phyloP scores from a whole-genome alignment of 306 rosid genomes.

The Begonia masoniana region DNA sequence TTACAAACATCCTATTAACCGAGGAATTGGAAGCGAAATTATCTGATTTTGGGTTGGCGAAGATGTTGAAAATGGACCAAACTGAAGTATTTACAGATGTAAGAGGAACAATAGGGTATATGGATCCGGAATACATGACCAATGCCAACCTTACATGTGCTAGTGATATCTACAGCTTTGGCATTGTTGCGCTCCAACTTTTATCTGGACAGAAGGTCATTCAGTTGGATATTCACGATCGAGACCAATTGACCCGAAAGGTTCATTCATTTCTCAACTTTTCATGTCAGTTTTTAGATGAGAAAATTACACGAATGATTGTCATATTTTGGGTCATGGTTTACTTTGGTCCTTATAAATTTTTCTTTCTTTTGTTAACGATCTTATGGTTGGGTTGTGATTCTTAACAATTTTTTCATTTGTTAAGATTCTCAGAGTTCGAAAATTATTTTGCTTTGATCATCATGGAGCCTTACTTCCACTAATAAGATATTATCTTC shows the following conservation, averaged over 20 bases:
- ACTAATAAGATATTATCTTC: no score
- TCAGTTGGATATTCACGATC: constrained; percentile 64
- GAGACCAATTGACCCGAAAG: constrained; percentile 87
- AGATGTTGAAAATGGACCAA: constrained; percentile 60
- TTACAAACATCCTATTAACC: constrained; percentile 71
- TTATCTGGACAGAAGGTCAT: constrained; percentile 79
- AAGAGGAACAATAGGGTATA: constrained; percentile 84
- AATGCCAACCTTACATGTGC: constrained; percentile 75
- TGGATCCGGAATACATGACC: constrained; percentile 97
- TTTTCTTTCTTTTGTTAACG: no score
- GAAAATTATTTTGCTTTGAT: no score
- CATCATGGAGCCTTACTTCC: no score
- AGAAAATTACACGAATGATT: no score
- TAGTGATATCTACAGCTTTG: constrained; percentile 78
- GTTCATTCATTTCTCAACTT: constrained; percentile 8
- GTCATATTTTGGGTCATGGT: no score
- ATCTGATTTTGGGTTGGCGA: constrained; percentile 84
- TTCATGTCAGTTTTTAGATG: no score
- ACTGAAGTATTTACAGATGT: constrained; percentile 72
- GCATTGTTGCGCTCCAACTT: constrained; percentile 66
- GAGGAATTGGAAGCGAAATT: constrained; percentile 56
- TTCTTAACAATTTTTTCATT: no score
- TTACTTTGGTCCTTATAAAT: no score
- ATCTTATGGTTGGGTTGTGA: no score
- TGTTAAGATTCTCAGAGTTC: no score